Evolutionary conservation across 2,329 filamentous ascomycete genomes (phyloP).

Genomic region (Colletotrichum melonis): DNA sequence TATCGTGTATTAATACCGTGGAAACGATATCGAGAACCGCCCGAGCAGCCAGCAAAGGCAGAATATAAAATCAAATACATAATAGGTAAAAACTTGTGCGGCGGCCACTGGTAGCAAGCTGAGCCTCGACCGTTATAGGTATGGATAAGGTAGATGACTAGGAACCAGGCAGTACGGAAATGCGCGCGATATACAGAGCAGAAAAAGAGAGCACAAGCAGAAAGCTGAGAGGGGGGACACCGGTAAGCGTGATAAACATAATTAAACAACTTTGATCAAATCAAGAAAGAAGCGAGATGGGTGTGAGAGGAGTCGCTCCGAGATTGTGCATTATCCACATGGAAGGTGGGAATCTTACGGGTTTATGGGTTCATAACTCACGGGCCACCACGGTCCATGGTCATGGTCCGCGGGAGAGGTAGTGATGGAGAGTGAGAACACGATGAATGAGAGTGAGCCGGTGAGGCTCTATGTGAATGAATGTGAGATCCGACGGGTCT

Average conservation of each 20-base stretch:
- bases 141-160: neutral
- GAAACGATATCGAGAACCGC: too few relatives aligned
- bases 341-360: neutral
- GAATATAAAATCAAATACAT: too few relatives aligned
- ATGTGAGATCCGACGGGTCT: neutral
- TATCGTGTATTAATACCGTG: too few relatives aligned
- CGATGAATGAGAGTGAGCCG: neutral
- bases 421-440: neutral
- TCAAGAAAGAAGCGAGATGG: slow-evolving; percentile 13
- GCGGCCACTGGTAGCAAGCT: neutral
- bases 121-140: neutral
- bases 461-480: neutral
- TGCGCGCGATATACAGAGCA: slow-evolving; percentile 16
- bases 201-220: neutral
- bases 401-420: neutral
- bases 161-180: neutral
- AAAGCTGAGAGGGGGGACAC: too few relatives aligned
- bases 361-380: neutral
- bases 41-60: too few relatives aligned
- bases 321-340: neutral
- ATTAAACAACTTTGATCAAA: neutral
- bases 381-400: neutral
- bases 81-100: neutral
- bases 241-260: neutral
- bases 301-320: neutral